Evolutionary conservation across 176 grass and related monocot species (phyloP).

Genomic region (Miscanthus lutarioriparius): DNA sequence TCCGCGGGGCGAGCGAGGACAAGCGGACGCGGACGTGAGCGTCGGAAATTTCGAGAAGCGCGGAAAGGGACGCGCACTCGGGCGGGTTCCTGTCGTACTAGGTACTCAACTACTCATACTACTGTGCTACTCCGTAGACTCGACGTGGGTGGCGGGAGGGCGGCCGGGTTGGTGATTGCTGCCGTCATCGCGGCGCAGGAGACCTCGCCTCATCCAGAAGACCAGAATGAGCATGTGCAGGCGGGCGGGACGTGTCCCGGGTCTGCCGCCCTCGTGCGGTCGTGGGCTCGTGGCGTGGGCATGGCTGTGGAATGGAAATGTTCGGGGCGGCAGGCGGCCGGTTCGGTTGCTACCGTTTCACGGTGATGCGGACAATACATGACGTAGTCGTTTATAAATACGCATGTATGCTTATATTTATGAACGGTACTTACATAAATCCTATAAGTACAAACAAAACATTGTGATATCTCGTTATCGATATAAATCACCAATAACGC

Average conservation of each 20-base stretch:
- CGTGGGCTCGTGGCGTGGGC: not conserved
- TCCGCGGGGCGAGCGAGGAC: not conserved
- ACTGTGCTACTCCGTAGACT: not conserved
- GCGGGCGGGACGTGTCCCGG: not conserved
- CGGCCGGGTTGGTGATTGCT: not conserved
- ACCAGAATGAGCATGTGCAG: not conserved
- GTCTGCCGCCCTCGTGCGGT: not conserved
- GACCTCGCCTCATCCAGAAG: not conserved
- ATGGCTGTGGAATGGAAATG: too few species aligned
- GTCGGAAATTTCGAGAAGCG: slow-evolving; percentile 32
- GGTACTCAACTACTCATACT: not conserved
- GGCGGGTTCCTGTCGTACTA: not conserved
- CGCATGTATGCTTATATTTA: too few species aligned
- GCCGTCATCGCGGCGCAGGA: not conserved
- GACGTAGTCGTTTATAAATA: too few species aligned
- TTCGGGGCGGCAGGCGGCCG: not conserved
- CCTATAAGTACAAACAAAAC: too few species aligned
- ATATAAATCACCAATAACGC: too few species aligned
- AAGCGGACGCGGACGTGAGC: not conserved
- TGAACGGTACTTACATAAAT: too few species aligned
- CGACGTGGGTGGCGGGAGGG: not conserved
- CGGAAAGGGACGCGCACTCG: slow-evolving; percentile 25
- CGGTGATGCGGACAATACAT: too few species aligned
- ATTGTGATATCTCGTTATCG: too few species aligned
- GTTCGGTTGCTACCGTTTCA: not conserved